A percentile compares a stretch with the other conserved stretches of the same genome.
Conservation (phyloP, 495 filamentous ascomycete species). For the Arthonia radiata region DNA sequence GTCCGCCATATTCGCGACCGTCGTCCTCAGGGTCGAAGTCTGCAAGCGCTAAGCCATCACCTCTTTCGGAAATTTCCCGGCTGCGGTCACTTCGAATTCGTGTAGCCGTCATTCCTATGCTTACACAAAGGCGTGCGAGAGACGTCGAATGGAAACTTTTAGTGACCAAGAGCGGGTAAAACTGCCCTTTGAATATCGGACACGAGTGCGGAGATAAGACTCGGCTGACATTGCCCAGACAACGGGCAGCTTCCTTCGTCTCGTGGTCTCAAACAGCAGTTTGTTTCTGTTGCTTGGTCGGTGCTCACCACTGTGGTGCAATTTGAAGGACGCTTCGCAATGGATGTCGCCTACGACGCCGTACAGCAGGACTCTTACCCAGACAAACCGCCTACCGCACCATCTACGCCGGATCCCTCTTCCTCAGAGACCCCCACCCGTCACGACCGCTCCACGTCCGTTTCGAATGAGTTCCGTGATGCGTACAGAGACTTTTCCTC, state of each 20-base stretch:
- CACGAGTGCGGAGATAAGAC: too few relatives aligned
- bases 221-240: too few relatives aligned
- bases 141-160: constrained; percentile 2
- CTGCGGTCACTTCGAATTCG: constrained; percentile 1
- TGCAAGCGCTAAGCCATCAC: constrained; percentile 11
- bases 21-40: constrained; percentile 68
- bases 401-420: constrained; percentile 20
- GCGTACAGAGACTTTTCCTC: constrained; percentile 80
- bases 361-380: constrained; percentile 66
- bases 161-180: too few relatives aligned
- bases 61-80: constrained; percentile 9
- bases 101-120: background rate
- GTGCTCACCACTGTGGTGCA: too few relatives aligned
- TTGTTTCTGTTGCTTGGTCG: too few relatives aligned
- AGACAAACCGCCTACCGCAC: constrained; percentile 23
- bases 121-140: constrained; percentile 1
- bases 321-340: too few relatives aligned
- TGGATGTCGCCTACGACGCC: constrained; percentile 96
- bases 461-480: constrained; percentile 77
- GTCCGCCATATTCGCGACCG: too few relatives aligned
- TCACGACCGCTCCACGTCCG: too few relatives aligned
- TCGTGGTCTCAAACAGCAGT: too few relatives aligned
- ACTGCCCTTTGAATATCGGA: background rate
- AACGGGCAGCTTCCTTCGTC: too few relatives aligned
- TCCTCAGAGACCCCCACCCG: constrained; percentile 21